Evolutionary conservation across 73 alveolate species (phyloP).

Genomic region (Uronychia binucleata): DNA sequence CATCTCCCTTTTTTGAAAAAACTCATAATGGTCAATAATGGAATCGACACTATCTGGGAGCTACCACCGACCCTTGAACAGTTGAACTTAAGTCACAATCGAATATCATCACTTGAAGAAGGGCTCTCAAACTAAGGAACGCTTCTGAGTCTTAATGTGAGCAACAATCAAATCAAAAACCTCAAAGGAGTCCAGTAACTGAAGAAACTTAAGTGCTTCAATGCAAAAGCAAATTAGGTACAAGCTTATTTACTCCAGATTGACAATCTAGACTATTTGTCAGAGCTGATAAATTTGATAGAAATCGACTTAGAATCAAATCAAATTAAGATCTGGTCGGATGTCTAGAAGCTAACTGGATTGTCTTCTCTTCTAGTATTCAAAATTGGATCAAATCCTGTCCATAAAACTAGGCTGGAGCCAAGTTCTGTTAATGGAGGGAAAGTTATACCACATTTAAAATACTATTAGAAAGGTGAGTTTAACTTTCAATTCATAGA

Average conservation of each 20-base stretch:
- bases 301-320: neutral
- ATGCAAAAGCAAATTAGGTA: neutral
- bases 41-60: conserved; percentile 1
- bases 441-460: neutral
- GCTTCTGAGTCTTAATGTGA: neutral
- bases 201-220: neutral
- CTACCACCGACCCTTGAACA: conserved; percentile 27
- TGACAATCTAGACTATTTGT: neutral
- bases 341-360: neutral
- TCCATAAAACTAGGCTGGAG: neutral
- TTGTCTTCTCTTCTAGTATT: neutral
- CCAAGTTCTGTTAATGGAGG: neutral
- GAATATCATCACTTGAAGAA: neutral
- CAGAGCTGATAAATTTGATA: neutral
- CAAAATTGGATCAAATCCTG: neutral
- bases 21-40: conserved; percentile 6
- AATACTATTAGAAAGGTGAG: neutral
- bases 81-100: conserved; percentile 5
- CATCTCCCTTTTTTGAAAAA: conserved; percentile 15
- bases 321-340: neutral
- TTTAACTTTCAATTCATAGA: neutral
- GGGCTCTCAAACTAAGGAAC: neutral
- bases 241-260: neutral
- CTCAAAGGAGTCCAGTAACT: neutral
- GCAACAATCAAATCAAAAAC: neutral